Conservation (phyloP, 139 green algal species). For the Chlorella sp. region DNA sequence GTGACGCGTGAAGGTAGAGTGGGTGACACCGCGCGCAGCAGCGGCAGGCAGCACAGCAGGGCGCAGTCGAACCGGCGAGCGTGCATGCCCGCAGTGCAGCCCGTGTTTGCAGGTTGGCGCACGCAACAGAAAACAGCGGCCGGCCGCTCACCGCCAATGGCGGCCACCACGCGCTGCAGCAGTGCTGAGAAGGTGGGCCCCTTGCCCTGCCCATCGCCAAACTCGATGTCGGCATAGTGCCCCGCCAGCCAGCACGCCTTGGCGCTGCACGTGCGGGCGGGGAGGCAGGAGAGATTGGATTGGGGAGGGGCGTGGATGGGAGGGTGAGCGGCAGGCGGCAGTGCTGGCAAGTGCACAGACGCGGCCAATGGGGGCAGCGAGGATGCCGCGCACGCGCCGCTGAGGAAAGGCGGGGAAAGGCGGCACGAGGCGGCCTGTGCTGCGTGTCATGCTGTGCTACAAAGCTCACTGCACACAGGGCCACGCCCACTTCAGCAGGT, state of each 20-base stretch:
- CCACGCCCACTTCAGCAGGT: too few species aligned
- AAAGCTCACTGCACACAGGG: too few species aligned
- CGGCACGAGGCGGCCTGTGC: too few species aligned
- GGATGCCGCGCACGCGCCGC: too few species aligned
- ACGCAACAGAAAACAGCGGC: neutral
- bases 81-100: neutral
- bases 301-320: neutral
- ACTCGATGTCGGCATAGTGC: slow-evolving; percentile 83
- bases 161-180: slow-evolving; percentile 65
- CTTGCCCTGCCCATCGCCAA: slow-evolving; percentile 59
- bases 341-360: too few species aligned
- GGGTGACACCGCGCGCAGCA: too few species aligned
- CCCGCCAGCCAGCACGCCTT: slow-evolving; percentile 93
- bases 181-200: slow-evolving; percentile 75
- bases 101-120: neutral
- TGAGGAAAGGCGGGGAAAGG: too few species aligned
- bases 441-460: too few species aligned
- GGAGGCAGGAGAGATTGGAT: neutral
- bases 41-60: too few species aligned
- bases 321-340: too few species aligned
- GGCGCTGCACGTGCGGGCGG: too few species aligned
- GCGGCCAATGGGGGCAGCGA: too few species aligned
- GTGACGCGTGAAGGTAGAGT: neutral
- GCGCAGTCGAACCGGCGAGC: neutral
- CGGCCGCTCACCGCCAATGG: slow-evolving; percentile 43